phyloP scores from a whole-genome alignment of 176 grass and related monocot genomes.

The Dactylis glomerata region DNA sequence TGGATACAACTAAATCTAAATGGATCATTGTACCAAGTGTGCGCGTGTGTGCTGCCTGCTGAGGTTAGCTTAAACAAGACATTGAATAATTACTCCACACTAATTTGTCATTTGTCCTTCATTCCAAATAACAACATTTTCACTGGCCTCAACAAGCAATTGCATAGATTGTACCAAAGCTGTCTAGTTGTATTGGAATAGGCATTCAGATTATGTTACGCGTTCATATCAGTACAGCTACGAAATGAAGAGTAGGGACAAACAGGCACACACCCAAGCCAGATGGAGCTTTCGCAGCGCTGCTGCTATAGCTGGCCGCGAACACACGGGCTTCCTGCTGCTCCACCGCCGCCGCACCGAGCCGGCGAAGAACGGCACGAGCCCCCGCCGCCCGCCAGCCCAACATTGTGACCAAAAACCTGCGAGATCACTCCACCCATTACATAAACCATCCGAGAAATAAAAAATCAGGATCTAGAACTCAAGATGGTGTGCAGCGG shows the following conservation, averaged over 20 bases:
- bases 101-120: background rate
- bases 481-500: background rate
- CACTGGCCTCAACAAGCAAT: background rate
- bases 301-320: slow-evolving; percentile 1
- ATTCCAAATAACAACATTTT: background rate
- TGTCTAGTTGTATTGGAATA: background rate
- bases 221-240: background rate
- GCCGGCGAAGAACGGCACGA: slow-evolving; percentile 19
- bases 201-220: background rate
- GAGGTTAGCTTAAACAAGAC: background rate
- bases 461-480: background rate
- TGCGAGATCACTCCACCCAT: background rate
- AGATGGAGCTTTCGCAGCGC: background rate
- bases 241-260: background rate
- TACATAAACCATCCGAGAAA: background rate
- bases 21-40: background rate
- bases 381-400: slow-evolving; percentile 8
- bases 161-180: background rate
- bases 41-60: background rate
- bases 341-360: background rate
- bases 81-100: background rate
- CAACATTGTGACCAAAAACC: slow-evolving; percentile 20
- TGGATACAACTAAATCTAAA: background rate
- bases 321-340: background rate
- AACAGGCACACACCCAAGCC: slow-evolving; percentile 14